These are phyloP conservation scores for Phytophthora melonis DNA, from an alignment of 352 stramenopile species.

Conservation along the genomic window DNA sequence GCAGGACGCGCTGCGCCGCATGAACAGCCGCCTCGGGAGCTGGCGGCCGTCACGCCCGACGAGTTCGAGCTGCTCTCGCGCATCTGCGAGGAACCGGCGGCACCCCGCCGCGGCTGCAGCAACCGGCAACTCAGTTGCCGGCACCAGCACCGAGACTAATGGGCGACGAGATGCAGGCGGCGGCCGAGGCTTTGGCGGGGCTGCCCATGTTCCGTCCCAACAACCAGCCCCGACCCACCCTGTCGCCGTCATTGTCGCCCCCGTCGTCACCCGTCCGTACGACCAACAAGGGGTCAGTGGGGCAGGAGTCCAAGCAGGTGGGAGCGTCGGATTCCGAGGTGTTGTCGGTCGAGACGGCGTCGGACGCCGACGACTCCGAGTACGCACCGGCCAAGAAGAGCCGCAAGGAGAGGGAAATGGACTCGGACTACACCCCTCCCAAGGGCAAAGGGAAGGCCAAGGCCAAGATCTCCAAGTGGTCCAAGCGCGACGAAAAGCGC, in stretches of 20 bases:
- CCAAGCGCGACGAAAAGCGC: slow-evolving; percentile 36
- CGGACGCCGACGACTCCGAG: slow-evolving; percentile 6
- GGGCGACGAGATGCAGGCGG: slow-evolving; percentile 46
- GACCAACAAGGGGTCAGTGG: background rate
- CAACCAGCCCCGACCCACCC: slow-evolving; percentile 5
- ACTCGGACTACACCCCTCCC: slow-evolving; percentile 31
- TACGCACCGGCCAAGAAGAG: slow-evolving; percentile 9
- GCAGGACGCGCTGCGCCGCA: slow-evolving; percentile 33
- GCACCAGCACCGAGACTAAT: slow-evolving; percentile 8
- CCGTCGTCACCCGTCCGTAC: slow-evolving; percentile 14
- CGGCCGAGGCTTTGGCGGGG: slow-evolving; percentile 43
- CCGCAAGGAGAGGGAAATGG: slow-evolving; percentile 11
- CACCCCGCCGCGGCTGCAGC: background rate
- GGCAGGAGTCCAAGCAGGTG: slow-evolving; percentile 12
- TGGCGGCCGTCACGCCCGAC: slow-evolving; percentile 28
- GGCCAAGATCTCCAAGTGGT: slow-evolving; percentile 38
- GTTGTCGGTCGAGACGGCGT: slow-evolving; percentile 10
- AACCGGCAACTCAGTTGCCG: background rate
- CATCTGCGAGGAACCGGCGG: slow-evolving; percentile 27
- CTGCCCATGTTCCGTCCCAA: slow-evolving; percentile 38
- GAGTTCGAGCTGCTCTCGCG: slow-evolving; percentile 34
- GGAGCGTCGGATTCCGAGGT: slow-evolving; percentile 16
- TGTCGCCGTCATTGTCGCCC: slow-evolving; percentile 29
- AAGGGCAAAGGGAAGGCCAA: slow-evolving; percentile 41
- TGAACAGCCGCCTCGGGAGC: slow-evolving; percentile 38